Base-by-base conservation (phyloP, 768 basidiomycete species). In the Leccinum incarnatum region DNA sequence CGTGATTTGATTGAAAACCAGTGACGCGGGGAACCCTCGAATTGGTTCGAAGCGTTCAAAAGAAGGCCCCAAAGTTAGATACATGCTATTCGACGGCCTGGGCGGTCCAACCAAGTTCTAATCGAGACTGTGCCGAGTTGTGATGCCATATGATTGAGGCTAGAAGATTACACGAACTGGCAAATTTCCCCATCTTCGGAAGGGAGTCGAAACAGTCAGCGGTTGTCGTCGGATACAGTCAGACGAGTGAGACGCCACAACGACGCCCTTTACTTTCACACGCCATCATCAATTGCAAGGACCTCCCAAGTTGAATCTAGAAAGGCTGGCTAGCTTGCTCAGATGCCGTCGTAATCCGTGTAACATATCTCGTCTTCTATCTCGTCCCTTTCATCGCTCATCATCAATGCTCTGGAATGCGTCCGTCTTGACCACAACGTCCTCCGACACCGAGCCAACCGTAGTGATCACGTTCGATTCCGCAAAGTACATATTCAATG, bases 401-500 rank as follows among this genome's bases (percentile, higher is more conserved):
- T 49, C 27, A 30, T 56, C 69, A 47, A 82, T 84, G 84, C 77
- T 78, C 60, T 91, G 89, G 88, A 83, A 79, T 29, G 77, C 84
- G 2, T 81, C 82, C 4, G 83, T 88, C 27, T 74, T 87, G 55
- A 83, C 81, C 46, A 72, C 82, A 0, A 67, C 78, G 17, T 82
- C 87, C 4, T 83, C 84, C 53, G 95, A 98, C 75, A 91, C 94
- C 1, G 86, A 93, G 62, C 88, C 94, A 0, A 82, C 88, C 9
- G 74, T 97, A 25, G 74, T 89, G 59, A 73, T 96, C 63, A 78
- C 81, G 1, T 95, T 94, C 69, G 88, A 91, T 63, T 78, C 81
- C 54, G 87, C 83, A 12, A 89, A 92, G 65, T 98, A 95, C 65
- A 79, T 95, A 40, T 93, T 98, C 80, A 95, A 95, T 72, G 85